Percentiles rank a stretch among this genome's conserved stretches.
Evolutionary conservation across 2,329 filamentous ascomycete genomes (phyloP).

Genomic region (Drechslerella coelobrocha): DNA sequence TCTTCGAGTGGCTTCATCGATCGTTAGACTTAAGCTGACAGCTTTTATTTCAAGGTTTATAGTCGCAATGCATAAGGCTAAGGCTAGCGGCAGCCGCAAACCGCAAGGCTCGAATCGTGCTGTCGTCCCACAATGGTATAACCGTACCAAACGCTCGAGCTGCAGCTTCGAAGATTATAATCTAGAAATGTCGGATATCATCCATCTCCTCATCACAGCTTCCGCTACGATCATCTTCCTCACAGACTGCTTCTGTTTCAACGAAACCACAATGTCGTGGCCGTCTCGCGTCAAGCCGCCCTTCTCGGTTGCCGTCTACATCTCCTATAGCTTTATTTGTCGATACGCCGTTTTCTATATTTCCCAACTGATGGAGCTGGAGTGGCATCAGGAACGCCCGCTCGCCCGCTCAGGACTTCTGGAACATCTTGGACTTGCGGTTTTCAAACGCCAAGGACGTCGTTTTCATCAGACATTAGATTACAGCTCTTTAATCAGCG

Average conservation of each 20-base stretch:
- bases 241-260: constrained; percentile 24
- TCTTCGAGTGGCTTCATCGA: too few species aligned
- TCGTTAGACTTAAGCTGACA: too few species aligned
- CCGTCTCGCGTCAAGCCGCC: background rate
- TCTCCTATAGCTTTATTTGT: constrained; percentile 20
- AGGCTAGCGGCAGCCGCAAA: too few species aligned
- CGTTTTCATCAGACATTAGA: background rate
- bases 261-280: constrained; percentile 19
- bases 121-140: too few species aligned
- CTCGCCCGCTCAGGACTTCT: constrained; percentile 12
- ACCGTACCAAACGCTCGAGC: background rate
- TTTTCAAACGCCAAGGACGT: background rate
- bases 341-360: constrained; percentile 10
- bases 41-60: too few species aligned
- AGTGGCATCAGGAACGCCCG: constrained; percentile 29
- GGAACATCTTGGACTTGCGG: constrained; percentile 23
- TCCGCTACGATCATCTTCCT: constrained; percentile 16
- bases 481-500: background rate
- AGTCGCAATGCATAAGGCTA: too few species aligned
- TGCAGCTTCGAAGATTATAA: background rate
- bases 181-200: constrained; percentile 10
- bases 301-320: constrained; percentile 12
- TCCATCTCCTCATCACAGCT: constrained; percentile 15
- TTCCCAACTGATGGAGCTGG: background rate
- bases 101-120: background rate